Conservation (phyloP, 495 filamentous ascomycete genomes). For the Penicillium goetzii region DNA sequence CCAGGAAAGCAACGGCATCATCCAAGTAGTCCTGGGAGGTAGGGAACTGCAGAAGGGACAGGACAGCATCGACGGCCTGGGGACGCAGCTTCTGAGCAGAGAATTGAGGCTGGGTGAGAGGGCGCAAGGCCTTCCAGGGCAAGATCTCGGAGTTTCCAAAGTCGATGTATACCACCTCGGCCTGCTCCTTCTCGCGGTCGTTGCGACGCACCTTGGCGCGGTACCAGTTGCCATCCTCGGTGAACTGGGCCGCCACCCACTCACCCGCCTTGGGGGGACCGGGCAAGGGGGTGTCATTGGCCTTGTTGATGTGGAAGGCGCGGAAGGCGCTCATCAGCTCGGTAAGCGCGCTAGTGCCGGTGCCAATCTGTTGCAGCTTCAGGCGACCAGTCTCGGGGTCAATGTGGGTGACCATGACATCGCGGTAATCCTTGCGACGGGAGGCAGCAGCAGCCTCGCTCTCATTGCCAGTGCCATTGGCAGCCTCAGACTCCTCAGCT, state of each 20-base stretch:
- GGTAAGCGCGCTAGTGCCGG: constrained; percentile 78
- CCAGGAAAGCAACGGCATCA: constrained; percentile 74
- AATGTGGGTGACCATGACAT: constrained; percentile 87
- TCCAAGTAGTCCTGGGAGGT: constrained; percentile 72
- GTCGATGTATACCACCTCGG: constrained; percentile 92
- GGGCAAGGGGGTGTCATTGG: constrained; percentile 71
- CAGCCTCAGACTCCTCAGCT: constrained; percentile 50
- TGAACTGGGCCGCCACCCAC: constrained; percentile 86
- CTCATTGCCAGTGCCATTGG: constrained; percentile 54
- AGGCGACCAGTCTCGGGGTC: constrained; percentile 71
- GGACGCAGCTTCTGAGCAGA: constrained; percentile 73
- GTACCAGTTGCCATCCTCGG: constrained; percentile 89
- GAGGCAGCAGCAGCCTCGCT: constrained; percentile 46
- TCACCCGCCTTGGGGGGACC: constrained; percentile 88
- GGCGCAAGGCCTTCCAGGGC: constrained; percentile 79
- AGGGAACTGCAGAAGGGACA: constrained; percentile 91
- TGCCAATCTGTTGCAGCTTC: constrained; percentile 86
- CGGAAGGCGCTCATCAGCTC: constrained; percentile 87
- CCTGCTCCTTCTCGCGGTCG: constrained; percentile 83
- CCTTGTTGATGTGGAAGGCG: constrained; percentile 75
- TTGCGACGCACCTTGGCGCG: constrained; percentile 87
- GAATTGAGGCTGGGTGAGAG: constrained; percentile 79
- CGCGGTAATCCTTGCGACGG: constrained; percentile 82
- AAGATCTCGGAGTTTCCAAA: constrained; percentile 92
- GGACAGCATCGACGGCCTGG: constrained; percentile 83